Conservation (phyloP, 2,329 filamentous ascomycete genomes). For the Alternaria postmessia region DNA sequence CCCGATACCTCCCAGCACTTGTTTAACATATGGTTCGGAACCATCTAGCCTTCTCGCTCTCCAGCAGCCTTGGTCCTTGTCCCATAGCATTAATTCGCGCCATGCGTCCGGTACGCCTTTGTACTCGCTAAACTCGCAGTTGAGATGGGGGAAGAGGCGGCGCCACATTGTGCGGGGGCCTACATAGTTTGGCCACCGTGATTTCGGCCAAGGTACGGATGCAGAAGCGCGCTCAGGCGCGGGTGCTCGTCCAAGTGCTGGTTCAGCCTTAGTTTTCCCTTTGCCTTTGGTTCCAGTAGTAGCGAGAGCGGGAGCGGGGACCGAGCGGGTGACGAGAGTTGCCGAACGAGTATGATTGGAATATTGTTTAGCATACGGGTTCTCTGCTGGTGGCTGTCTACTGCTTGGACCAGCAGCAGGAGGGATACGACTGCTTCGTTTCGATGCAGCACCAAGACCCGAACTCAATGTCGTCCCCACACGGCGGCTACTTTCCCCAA, state of each 20-base stretch:
- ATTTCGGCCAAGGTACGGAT: too few relatives aligned
- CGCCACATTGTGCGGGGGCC: not conserved
- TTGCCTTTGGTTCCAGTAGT: too few relatives aligned
- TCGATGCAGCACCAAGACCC: not conserved
- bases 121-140: not conserved
- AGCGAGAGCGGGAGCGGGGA: not conserved
- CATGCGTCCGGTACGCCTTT: not conserved
- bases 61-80: not conserved
- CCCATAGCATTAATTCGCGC: conserved; percentile 7
- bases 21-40: not conserved
- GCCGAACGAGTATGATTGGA: fast-evolving
- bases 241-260: not conserved
- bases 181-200: not conserved
- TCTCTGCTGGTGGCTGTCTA: not conserved
- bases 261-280: too few relatives aligned
- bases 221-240: fast-evolving
- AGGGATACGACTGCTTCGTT: not conserved
- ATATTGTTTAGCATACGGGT: not conserved
- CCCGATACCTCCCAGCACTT: not conserved
- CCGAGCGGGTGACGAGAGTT: not conserved
- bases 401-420: not conserved
- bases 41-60: not conserved
- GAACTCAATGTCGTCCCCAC: not conserved
- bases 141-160: not conserved
- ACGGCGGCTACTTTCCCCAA: not conserved